Evolutionary conservation across 2,329 filamentous ascomycete genomes (phyloP).

Genomic region (Colletotrichum sp.): DNA sequence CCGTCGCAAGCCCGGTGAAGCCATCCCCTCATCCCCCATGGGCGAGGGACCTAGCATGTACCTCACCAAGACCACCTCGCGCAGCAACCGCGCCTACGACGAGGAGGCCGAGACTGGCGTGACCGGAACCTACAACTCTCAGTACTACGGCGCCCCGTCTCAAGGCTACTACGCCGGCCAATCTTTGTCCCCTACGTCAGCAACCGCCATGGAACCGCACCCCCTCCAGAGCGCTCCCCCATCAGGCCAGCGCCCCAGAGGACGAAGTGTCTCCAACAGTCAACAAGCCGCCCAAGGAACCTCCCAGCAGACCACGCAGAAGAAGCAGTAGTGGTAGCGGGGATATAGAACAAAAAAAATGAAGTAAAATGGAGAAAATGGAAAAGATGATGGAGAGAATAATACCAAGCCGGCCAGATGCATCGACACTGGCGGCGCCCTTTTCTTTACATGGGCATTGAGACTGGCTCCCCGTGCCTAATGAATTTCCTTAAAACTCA

Average conservation of each 20-base stretch:
- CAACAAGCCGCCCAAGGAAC: slow-evolving; percentile 1
- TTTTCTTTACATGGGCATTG: slow-evolving; percentile 8
- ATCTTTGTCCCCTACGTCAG: slow-evolving; percentile 3
- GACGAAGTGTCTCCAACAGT: slow-evolving; percentile 13
- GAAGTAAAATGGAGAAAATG: background rate
- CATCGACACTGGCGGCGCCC: background rate
- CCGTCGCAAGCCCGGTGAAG: slow-evolving; percentile 54
- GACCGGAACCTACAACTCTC: slow-evolving; percentile 20
- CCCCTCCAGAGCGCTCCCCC: slow-evolving; percentile 15
- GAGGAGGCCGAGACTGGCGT: slow-evolving; percentile 47
- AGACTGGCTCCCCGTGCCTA: slow-evolving; percentile 19
- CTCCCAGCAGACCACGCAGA: background rate
- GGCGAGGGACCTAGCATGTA: slow-evolving; percentile 29
- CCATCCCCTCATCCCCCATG: slow-evolving; percentile 38
- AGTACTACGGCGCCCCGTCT: slow-evolving; percentile 33
- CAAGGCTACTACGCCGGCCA: slow-evolving; percentile 6
- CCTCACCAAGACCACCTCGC: slow-evolving; percentile 33
- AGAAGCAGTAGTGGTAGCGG: background rate
- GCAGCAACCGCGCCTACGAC: slow-evolving; percentile 41
- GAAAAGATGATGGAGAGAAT: background rate
- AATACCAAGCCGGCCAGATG: slow-evolving; percentile 15
- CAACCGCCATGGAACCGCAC: background rate
- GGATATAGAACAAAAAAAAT: background rate
- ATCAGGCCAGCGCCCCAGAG: slow-evolving; percentile 11
- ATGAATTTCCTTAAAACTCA: slow-evolving; percentile 14